A percentile compares a stretch with the other conserved stretches of the same genome.
Conservation (phyloP, 164 flowering plant species). For the Sextonia rubra region DNA sequence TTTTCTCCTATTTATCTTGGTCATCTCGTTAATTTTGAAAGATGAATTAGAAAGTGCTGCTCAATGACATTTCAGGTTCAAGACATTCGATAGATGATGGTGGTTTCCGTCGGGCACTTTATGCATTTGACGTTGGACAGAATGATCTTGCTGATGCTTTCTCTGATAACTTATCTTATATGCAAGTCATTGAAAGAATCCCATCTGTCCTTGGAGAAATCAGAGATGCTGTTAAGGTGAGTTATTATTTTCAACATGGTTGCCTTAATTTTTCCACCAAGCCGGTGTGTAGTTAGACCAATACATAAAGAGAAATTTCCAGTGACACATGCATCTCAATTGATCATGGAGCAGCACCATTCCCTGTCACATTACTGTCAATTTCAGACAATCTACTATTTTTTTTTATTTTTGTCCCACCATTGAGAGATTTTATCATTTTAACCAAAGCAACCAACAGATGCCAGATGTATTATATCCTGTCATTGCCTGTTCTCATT, state of each 20-base stretch:
- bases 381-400: too few species aligned
- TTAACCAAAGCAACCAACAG: too few species aligned
- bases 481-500: too few species aligned
- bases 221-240: conserved; percentile 28
- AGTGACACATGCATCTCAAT: too few species aligned
- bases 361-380: too few species aligned
- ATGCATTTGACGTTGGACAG: conserved; percentile 58
- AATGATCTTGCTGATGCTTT: conserved; percentile 45
- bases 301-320: too few species aligned
- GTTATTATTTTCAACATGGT: not conserved
- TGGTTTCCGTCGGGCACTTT: conserved; percentile 46
- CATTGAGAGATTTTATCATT: too few species aligned
- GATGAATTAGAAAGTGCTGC: not conserved
- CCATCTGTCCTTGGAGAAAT: conserved; percentile 47
- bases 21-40: not conserved
- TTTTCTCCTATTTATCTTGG: not conserved
- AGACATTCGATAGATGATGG: conserved; percentile 25
- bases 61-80: conserved; percentile 16
- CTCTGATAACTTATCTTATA: conserved; percentile 26
- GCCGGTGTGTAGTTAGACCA: too few species aligned
- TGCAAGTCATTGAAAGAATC: conserved; percentile 30
- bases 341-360: too few species aligned
- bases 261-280: too few species aligned
- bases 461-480: too few species aligned
- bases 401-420: too few species aligned